Conservation (phyloP, 116 monocot species). For the Iris pallida region DNA sequence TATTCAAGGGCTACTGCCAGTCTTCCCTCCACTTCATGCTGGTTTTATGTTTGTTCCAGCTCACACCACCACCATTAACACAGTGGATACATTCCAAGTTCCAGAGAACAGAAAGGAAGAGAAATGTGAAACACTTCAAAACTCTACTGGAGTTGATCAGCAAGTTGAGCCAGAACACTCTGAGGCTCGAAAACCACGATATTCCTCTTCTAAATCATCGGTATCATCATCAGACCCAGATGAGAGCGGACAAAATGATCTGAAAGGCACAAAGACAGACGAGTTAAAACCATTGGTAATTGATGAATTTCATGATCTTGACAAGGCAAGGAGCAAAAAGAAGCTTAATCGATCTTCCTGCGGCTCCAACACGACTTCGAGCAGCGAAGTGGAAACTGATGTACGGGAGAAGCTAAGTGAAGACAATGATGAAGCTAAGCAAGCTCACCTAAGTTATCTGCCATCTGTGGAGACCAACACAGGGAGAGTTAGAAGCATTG, state of each 20-base stretch:
- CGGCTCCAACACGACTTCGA: conserved; percentile 67
- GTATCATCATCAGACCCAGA: conserved; percentile 33
- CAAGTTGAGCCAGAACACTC: conserved; percentile 15
- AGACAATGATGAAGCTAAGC: conserved; percentile 19
- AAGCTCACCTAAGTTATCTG: conserved; percentile 18
- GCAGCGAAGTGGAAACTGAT: conserved; percentile 63
- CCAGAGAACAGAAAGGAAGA: conserved; percentile 17
- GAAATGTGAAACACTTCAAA: conserved; percentile 1
- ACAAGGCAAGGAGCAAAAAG: conserved; percentile 30
- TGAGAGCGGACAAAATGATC: conserved; percentile 8
- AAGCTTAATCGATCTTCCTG: conserved; percentile 62
- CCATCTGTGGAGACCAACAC: conserved; percentile 24
- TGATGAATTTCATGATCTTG: conserved; percentile 13
- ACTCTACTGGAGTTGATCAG: conserved; percentile 15
- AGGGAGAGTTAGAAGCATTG: conserved; percentile 30
- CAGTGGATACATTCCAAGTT: background rate
- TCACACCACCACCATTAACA: conserved; percentile 13
- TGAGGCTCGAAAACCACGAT: conserved; percentile 6
- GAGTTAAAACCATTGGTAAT: conserved; percentile 3
- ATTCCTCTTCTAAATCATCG: conserved; percentile 17
- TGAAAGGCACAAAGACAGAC: conserved; percentile 3
- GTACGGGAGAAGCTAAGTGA: conserved; percentile 25
- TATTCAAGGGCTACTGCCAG: conserved; percentile 66
- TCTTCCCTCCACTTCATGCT: conserved; percentile 36
- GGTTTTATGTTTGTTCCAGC: conserved; percentile 18